These are phyloP conservation scores for Cairneyella variabilis DNA, from an alignment of 495 filamentous ascomycete species.

Conservation along the genomic window DNA sequence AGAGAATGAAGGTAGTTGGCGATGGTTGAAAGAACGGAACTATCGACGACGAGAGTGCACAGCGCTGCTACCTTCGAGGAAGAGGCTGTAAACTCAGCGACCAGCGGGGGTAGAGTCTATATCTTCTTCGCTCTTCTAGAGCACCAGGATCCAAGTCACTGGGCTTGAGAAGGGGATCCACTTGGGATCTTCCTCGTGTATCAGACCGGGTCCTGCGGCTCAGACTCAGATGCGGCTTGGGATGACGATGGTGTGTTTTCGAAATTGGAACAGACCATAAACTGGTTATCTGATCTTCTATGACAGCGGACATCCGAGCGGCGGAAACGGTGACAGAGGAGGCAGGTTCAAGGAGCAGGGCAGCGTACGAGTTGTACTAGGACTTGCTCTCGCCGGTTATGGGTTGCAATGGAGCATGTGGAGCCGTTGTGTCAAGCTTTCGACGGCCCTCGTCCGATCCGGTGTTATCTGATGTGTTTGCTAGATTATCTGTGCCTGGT, in stretches of 20 bases:
- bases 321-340: conserved; percentile 4
- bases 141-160: conserved; percentile 14
- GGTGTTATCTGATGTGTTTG: conserved; percentile 10
- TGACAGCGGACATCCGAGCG: conserved; percentile 29
- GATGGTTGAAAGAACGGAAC: conserved; percentile 24
- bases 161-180: conserved; percentile 12
- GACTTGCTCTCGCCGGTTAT: conserved; percentile 11
- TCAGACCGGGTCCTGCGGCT: conserved; percentile 12
- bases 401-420: conserved; percentile 7
- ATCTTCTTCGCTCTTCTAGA: conserved; percentile 14
- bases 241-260: conserved; percentile 17
- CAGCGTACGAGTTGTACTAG: background rate
- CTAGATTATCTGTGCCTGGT: background rate
- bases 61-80: conserved; percentile 20
- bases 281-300: conserved; percentile 23
- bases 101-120: conserved; percentile 22
- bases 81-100: background rate
- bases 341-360: background rate
- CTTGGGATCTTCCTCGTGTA: conserved; percentile 16
- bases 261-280: conserved; percentile 18
- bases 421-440: conserved; percentile 8
- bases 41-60: conserved; percentile 28
- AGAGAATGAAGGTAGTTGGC: conserved; percentile 12
- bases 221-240: background rate
- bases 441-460: conserved; percentile 12